Evolutionary conservation across 192 early-diverging fungal genomes (phyloP).

Genomic region (Dispira simplex): DNA sequence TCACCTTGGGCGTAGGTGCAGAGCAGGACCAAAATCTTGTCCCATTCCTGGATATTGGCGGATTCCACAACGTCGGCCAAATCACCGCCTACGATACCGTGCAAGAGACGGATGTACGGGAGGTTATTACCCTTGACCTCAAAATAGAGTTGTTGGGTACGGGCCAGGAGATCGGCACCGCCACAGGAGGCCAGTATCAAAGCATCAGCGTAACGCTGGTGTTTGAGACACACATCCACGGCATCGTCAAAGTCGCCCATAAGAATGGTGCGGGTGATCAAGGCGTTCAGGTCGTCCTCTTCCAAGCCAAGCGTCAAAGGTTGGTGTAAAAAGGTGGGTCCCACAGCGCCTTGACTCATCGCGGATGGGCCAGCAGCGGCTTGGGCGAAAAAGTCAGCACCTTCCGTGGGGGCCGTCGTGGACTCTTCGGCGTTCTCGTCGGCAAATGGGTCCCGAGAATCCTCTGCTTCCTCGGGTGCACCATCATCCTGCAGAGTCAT

Average conservation of each 20-base stretch:
- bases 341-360: no score
- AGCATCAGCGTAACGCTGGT: slow-evolving; percentile 73
- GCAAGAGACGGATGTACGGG: slow-evolving; percentile 71
- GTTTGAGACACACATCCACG: slow-evolving; percentile 69
- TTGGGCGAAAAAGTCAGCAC: slow-evolving; percentile 31
- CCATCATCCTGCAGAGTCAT: slow-evolving; percentile 12
- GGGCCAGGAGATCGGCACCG: slow-evolving; percentile 49
- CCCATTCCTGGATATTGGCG: slow-evolving; percentile 73
- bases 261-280: slow-evolving; percentile 73
- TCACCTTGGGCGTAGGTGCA: slow-evolving; percentile 87
- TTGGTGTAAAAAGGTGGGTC: not conserved
- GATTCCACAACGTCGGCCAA: slow-evolving; percentile 64
- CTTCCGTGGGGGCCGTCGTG: slow-evolving; percentile 14
- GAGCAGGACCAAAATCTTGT: slow-evolving; percentile 79
- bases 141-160: slow-evolving; percentile 77
- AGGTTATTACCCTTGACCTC: slow-evolving; percentile 44
- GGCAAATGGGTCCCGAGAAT: slow-evolving; percentile 12
- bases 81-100: slow-evolving; percentile 67
- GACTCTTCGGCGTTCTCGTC: slow-evolving; percentile 16
- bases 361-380: slow-evolving; percentile 1
- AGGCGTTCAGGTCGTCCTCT: slow-evolving; percentile 53
- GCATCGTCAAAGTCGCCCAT: slow-evolving; percentile 89
- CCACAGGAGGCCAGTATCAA: slow-evolving; percentile 81
- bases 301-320: slow-evolving; percentile 18
- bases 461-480: slow-evolving; percentile 14